Evolutionary conservation across 495 filamentous ascomycete species (phyloP).

Genomic region (Aspergillus leporis): DNA sequence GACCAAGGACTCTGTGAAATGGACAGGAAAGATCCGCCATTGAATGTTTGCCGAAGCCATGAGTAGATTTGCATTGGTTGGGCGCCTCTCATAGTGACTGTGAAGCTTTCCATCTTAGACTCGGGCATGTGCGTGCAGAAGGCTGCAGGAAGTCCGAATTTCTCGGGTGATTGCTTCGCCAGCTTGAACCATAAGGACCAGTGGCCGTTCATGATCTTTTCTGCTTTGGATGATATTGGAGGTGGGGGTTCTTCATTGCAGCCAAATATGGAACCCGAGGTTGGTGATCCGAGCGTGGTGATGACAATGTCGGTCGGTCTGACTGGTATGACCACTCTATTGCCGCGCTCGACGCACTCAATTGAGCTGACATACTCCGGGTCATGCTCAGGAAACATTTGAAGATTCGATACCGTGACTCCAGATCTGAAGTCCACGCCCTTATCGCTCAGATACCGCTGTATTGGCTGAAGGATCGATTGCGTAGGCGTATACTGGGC

Average conservation of each 20-base stretch:
- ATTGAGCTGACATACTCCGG: not conserved
- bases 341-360: not conserved
- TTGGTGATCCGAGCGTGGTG: not conserved
- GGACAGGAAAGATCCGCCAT: conserved; percentile 25
- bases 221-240: not conserved
- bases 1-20: conserved; percentile 33
- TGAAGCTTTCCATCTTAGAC: conserved; percentile 31
- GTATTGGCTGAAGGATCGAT: not conserved
- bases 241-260: not conserved
- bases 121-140: conserved; percentile 29
- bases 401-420: not conserved
- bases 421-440: not conserved
- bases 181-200: conserved; percentile 17
- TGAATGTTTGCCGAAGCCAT: conserved; percentile 19
- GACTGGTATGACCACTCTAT: not conserved
- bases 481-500: not conserved
- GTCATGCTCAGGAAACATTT: not conserved
- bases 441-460: not conserved
- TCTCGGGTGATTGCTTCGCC: not conserved
- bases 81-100: conserved; percentile 26
- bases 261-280: not conserved
- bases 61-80: conserved; percentile 21
- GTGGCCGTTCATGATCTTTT: not conserved
- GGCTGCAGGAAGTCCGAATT: conserved; percentile 30
- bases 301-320: not conserved